A percentile compares a stretch with the other conserved stretches of the same genome.
Conservation (phyloP, 495 filamentous ascomycete genomes). For the Xylaria flabelliformis region DNA sequence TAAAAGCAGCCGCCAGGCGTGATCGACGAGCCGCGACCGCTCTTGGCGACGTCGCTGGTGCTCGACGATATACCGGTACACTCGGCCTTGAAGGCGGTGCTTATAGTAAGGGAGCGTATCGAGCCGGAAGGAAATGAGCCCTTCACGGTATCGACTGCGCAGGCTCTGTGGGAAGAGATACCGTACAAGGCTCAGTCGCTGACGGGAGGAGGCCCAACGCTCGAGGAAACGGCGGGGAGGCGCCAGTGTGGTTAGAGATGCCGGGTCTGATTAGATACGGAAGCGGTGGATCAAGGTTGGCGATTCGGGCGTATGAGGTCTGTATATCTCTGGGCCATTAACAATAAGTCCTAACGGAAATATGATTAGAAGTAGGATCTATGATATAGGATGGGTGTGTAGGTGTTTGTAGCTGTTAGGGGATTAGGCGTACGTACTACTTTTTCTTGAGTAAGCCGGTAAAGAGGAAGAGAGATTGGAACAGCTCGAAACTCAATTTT, state of each 20-base stretch:
- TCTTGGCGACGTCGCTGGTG: slow-evolving; percentile 62
- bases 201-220: slow-evolving; percentile 36
- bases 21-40: slow-evolving; percentile 57
- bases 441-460: not conserved
- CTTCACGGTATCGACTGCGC: slow-evolving; percentile 64
- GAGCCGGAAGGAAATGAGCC: slow-evolving; percentile 70
- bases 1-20: slow-evolving; percentile 53
- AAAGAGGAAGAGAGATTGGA: not conserved
- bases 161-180: slow-evolving; percentile 62
- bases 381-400: not conserved
- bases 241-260: slow-evolving; percentile 32
- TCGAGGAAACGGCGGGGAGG: slow-evolving; percentile 35
- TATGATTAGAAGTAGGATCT: not conserved
- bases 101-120: slow-evolving; percentile 74
- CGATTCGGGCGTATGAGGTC: not conserved
- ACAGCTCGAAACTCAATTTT: not conserved
- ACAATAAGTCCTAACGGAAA: not conserved
- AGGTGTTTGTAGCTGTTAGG: not conserved
- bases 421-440: not conserved
- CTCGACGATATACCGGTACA: slow-evolving; percentile 75
- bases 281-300: not conserved
- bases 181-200: slow-evolving; percentile 57
- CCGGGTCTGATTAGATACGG: not conserved
- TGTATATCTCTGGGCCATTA: not conserved
- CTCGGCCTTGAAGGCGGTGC: slow-evolving; percentile 70